These are phyloP conservation scores for Hanseniaspora meyeri DNA, from an alignment of 805 yeast genomes.

Conservation along the genomic window DNA sequence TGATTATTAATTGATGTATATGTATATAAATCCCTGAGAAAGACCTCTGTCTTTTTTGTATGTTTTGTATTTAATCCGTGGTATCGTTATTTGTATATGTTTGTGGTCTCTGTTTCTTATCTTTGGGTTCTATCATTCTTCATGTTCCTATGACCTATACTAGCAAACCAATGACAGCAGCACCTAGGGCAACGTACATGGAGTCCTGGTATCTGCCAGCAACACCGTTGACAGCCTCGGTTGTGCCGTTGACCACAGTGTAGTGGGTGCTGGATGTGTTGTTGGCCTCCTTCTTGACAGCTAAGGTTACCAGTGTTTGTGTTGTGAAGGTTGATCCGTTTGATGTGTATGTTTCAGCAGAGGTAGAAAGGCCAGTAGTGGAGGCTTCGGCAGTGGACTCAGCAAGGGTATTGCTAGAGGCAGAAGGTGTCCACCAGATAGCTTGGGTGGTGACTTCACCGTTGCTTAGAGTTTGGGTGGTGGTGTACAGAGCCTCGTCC, in stretches of 20 bases:
- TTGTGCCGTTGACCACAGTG: constrained; percentile 8
- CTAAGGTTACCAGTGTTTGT: constrained; percentile 8
- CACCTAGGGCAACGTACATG: constrained; percentile 5
- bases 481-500: constrained; percentile 13
- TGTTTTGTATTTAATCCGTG: not conserved
- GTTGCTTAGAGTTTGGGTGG: constrained; percentile 7
- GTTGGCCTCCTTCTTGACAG: constrained; percentile 5
- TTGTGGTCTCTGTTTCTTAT: not conserved
- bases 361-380: not conserved
- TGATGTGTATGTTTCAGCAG: constrained; percentile 4
- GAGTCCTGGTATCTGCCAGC: not conserved
- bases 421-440: constrained; percentile 13
- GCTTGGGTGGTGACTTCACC: constrained; percentile 12
- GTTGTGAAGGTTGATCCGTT: constrained; percentile 7
- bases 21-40: too few relatives aligned
- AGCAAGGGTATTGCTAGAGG: not conserved
- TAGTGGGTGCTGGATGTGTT: constrained; percentile 1
- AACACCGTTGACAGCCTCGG: not conserved
- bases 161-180: constrained; percentile 2
- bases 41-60: too few relatives aligned
- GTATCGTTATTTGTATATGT: not conserved
- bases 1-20: too few relatives aligned
- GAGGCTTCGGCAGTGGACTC: not conserved
- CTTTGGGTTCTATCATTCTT: not conserved
- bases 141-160: not conserved